These are phyloP conservation scores for Orbilia javanica DNA, from an alignment of 2,329 filamentous ascomycete genomes.

Conservation along the genomic window DNA sequence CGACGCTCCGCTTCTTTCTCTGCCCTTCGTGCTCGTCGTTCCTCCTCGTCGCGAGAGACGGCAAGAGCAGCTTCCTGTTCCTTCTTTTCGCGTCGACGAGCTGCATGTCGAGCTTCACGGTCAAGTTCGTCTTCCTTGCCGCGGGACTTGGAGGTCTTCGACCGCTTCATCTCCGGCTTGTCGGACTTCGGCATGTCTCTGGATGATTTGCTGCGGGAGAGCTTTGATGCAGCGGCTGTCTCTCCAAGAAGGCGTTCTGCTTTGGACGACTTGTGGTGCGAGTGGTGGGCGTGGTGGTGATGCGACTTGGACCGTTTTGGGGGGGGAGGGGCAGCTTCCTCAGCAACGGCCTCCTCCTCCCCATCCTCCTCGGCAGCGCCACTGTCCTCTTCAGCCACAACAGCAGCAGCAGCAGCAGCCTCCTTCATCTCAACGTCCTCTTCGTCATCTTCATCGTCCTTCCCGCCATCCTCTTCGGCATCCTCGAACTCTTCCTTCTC, in stretches of 20 bases:
- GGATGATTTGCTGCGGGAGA: constrained; percentile 35
- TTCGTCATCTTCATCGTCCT: not conserved
- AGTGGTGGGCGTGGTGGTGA: constrained; percentile 8
- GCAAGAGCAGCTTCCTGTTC: constrained; percentile 53
- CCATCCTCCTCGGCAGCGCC: constrained; percentile 1
- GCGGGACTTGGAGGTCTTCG: constrained; percentile 52
- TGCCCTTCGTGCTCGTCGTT: constrained; percentile 50
- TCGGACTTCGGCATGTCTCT: constrained; percentile 41
- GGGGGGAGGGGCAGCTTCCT: constrained; percentile 22
- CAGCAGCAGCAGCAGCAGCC: not conserved
- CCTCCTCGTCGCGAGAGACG: constrained; percentile 51
- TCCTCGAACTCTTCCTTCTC: constrained; percentile 16
- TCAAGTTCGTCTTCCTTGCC: constrained; percentile 55
- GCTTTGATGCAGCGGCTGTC: constrained; percentile 16
- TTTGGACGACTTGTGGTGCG: constrained; percentile 37
- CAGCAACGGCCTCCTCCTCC: constrained; percentile 10
- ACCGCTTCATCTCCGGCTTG: constrained; percentile 49
- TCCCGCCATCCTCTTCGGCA: constrained; percentile 5
- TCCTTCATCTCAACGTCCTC: constrained; percentile 24
- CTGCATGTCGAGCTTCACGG: constrained; percentile 50
- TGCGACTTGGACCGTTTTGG: constrained; percentile 35
- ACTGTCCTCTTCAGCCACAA: not conserved
- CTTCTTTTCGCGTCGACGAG: constrained; percentile 47
- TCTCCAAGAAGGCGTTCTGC: constrained; percentile 52
- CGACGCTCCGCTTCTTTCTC: constrained; percentile 49